phyloP scores from a whole-genome alignment of 179 eudicot species.

The Pouteria campechiana region DNA sequence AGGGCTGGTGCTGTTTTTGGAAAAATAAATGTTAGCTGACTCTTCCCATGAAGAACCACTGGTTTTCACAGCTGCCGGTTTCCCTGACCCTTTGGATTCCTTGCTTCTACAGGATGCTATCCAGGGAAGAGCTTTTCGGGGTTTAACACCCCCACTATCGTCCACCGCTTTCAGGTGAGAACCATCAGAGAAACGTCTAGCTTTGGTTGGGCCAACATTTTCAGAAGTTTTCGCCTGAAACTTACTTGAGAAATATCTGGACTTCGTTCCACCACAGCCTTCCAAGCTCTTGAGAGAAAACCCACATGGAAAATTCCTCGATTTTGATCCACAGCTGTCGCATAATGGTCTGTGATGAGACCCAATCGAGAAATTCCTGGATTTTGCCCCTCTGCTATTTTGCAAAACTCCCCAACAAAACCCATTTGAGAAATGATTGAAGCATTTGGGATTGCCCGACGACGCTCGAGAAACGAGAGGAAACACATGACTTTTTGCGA shows the following conservation, averaged over 20 bases:
- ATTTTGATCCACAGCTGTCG: constrained; percentile 4
- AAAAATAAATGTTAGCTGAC: constrained; percentile 60
- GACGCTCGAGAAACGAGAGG: constrained; percentile 44
- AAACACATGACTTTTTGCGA: constrained; percentile 43
- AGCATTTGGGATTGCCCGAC: constrained; percentile 22
- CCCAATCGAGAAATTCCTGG: constrained; percentile 27
- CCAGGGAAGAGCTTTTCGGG: constrained; percentile 51
- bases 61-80: constrained; percentile 12
- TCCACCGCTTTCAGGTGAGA: constrained; percentile 13
- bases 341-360: constrained; percentile 19
- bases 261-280: neutral
- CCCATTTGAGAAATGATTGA: constrained; percentile 10
- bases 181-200: constrained; percentile 28
- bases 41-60: constrained; percentile 64
- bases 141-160: constrained; percentile 13
- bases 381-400: too few species aligned
- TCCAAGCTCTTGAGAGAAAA: constrained; percentile 8
- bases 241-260: constrained; percentile 13
- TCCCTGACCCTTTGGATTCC: constrained; percentile 16
- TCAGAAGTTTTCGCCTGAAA: constrained; percentile 12
- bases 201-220: constrained; percentile 7
- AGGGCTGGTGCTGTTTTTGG: constrained; percentile 18
- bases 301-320: constrained; percentile 7
- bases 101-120: constrained; percentile 22
- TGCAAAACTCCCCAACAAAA: too few species aligned